phyloP scores from a whole-genome alignment of 2,329 filamentous ascomycete genomes.

The Trichoderma hamatum region DNA sequence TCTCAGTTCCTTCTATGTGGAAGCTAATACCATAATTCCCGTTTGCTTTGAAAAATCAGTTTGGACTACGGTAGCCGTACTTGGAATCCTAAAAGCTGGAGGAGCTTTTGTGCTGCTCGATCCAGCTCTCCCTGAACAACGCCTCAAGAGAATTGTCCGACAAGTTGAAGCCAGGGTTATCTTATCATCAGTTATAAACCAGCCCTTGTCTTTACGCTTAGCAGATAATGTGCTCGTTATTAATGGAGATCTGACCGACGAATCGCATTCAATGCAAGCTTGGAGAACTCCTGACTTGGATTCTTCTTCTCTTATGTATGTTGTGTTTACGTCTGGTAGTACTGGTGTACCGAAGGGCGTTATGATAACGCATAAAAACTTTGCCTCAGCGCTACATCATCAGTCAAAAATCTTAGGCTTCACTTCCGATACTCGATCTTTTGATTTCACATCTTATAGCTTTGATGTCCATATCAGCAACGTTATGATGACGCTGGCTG shows the following conservation, averaged over 20 bases:
- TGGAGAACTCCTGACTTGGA: not conserved
- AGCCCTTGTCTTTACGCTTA: not conserved
- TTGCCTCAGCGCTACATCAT: not conserved
- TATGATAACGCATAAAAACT: conserved; percentile 33
- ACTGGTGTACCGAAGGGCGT: conserved; percentile 55
- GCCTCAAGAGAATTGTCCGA: not conserved
- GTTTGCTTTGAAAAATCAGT: conserved; percentile 44
- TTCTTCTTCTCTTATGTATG: conserved; percentile 32
- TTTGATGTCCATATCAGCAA: conserved; percentile 30
- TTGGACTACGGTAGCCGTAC: conserved; percentile 31
- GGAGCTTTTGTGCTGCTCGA: conserved; percentile 30
- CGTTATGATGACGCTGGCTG: conserved; percentile 21
- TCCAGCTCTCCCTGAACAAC: conserved; percentile 7
- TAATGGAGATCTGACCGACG: not conserved
- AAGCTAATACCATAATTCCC: conserved; percentile 32
- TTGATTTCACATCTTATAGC: conserved; percentile 31
- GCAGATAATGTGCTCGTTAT: not conserved
- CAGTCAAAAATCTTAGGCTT: conserved; percentile 19
- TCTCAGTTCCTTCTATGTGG: conserved; percentile 13
- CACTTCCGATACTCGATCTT: conserved; percentile 9
- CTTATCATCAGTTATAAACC: not conserved
- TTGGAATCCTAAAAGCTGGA: conserved; percentile 16
- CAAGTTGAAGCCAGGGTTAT: not conserved
- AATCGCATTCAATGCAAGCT: too few relatives aligned
- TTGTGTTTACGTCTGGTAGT: conserved; percentile 57